Base-by-base conservation (phyloP, 306 rosid species). In the Cicer yamashitae region DNA sequence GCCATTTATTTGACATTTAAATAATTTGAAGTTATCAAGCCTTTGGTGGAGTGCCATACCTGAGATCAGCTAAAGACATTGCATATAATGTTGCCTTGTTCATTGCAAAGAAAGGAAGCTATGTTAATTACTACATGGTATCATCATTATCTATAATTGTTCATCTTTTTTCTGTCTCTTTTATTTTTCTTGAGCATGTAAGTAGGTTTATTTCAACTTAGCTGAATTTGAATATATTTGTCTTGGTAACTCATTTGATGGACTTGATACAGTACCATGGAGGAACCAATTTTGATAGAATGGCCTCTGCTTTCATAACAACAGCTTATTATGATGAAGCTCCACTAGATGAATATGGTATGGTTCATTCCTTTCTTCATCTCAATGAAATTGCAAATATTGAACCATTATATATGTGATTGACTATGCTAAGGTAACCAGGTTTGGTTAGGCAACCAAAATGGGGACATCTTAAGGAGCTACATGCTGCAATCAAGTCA, bases 381-480 rank as follows among this genome's bases (percentile, higher is more conserved):
- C 59, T 43, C 7, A 18, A 13, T 40, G 43, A 41, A 40, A n/a
- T 8, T 13, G 11, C 48, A 48, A 7, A 46, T 57, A 14, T 52
- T 2, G 71, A 34, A 57, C 51, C 45, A 22, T 40, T 45, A 12
- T 17, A 30, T 7, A 60, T 34, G 38, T 39, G 25, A 72, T 70
- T 71, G 73, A 34, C 22, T 51, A 68, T 61, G 52, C 53, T 64
- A 63, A 51, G 75, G 41, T 30, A 34, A 67, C 44, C 84, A 91
- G 97, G 97, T 65, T 85, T 87, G 45, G 56, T 79, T 44, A 88
- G 81, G 65, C 87, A 91, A 76, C 90, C 97, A 76, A 89, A 88
- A 67, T 91, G 88, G 89, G 88, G 90, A 3, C 97, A 91, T 88
- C 92, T 91, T 10, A 91, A 85, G 87, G 83, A 89, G 11, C 65